Evolutionary conservation across 352 stramenopile genomes (phyloP).

Genomic region (Albugo laibachii): DNA sequence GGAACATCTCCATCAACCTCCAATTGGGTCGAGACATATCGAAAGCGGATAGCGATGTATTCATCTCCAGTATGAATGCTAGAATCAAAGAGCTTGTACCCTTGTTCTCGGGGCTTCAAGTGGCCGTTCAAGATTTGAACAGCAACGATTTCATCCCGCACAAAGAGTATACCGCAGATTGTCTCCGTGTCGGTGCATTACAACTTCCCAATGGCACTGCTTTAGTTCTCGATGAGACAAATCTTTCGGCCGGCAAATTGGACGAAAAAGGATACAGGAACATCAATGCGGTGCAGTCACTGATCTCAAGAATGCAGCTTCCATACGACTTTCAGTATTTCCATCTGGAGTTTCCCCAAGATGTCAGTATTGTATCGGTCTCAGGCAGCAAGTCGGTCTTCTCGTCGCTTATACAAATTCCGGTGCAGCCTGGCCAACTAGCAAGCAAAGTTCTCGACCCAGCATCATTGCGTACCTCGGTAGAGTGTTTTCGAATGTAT

Average conservation of each 20-base stretch:
- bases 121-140: constrained; percentile 44
- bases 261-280: constrained; percentile 60
- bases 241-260: constrained; percentile 35
- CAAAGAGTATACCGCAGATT: constrained; percentile 61
- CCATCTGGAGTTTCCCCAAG: constrained; percentile 65
- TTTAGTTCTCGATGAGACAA: constrained; percentile 47
- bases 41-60: neutral
- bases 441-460: constrained; percentile 25
- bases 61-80: constrained; percentile 12
- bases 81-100: constrained; percentile 28
- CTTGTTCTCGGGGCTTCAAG: constrained; percentile 22
- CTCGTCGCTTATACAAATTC: neutral
- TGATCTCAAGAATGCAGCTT: constrained; percentile 56
- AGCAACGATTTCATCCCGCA: constrained; percentile 33
- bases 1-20: constrained; percentile 57
- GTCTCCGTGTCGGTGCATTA: constrained; percentile 23
- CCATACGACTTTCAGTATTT: constrained; percentile 76
- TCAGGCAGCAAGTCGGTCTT: constrained; percentile 27
- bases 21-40: constrained; percentile 8
- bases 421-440: neutral
- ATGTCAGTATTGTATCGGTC: constrained; percentile 39
- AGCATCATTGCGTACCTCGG: constrained; percentile 9
- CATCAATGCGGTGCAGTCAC: constrained; percentile 36
- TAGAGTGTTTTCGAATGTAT: constrained; percentile 52
- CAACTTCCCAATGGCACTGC: constrained; percentile 47